Evolutionary conservation across 306 rosid genomes (phyloP).

Genomic region (Amphicarpaea edgeworthii): DNA sequence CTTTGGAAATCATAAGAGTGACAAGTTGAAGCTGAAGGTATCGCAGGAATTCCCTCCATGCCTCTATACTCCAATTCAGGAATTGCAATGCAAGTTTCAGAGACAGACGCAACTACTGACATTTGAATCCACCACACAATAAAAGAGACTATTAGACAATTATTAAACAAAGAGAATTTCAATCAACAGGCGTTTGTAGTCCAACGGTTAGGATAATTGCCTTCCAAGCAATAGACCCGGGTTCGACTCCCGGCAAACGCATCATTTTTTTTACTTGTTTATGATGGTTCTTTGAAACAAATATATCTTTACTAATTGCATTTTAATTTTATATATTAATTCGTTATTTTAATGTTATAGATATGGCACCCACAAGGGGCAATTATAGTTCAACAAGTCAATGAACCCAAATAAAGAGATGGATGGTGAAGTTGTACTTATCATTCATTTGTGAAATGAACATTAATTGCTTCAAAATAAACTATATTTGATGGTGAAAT

Average conservation of each 20-base stretch:
- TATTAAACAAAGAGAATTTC: neutral
- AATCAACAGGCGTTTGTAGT: slow-evolving; percentile 68
- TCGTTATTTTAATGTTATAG: no score
- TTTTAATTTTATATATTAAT: no score
- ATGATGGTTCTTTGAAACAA: no score
- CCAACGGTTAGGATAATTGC: slow-evolving; percentile 94
- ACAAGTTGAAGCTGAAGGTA: slow-evolving; percentile 49
- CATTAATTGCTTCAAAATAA: no score
- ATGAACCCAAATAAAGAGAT: no score
- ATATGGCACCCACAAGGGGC: no score
- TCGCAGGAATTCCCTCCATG: slow-evolving; percentile 59
- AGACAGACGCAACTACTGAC: neutral
- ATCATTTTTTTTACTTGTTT: no score
- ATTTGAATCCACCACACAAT: neutral
- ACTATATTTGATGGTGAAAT: no score
- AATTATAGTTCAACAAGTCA: no score
- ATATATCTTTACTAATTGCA: no score
- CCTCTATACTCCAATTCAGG: neutral
- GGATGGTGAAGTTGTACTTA: no score
- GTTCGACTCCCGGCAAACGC: slow-evolving; percentile 97
- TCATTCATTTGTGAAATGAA: no score
- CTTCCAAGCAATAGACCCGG: slow-evolving; percentile 97
- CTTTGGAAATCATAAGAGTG: slow-evolving; percentile 32
- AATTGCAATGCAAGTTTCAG: neutral
- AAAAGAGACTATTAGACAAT: neutral